A percentile compares a stretch with the other conserved stretches of the same genome.
These are phyloP conservation scores for Thermothielavioides terrestris DNA, from an alignment of 495 filamentous ascomycete genomes.

Conservation along the genomic window DNA sequence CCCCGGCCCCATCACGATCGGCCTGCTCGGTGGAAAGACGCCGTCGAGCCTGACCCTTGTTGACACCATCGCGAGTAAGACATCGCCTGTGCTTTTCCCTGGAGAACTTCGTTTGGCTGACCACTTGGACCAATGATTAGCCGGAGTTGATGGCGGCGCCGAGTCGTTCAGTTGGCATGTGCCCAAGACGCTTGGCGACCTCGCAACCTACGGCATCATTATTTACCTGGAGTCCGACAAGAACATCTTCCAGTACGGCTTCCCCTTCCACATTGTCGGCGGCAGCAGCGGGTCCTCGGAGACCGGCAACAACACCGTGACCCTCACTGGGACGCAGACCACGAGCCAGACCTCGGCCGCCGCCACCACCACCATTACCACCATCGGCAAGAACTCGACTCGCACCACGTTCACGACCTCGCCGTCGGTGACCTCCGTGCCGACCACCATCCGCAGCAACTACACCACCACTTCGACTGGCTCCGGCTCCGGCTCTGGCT, in stretches of 20 bases:
- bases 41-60: constrained; percentile 22
- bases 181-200: constrained; percentile 26
- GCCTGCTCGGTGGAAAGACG: constrained; percentile 32
- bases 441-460: constrained; percentile 7
- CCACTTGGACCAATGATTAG: constrained; percentile 15
- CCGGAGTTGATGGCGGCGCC: constrained; percentile 21
- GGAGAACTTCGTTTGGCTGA: constrained; percentile 10
- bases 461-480: constrained; percentile 10
- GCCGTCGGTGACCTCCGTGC: constrained; percentile 7
- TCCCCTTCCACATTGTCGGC: constrained; percentile 38
- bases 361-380: constrained; percentile 2
- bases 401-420: constrained; percentile 2
- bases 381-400: constrained; percentile 8
- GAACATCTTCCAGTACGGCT: constrained; percentile 41
- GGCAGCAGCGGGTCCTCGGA: constrained; percentile 9
- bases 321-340: constrained; percentile 5
- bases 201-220: constrained; percentile 38
- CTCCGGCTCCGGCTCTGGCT: too few relatives aligned
- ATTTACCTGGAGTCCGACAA: constrained; percentile 28
- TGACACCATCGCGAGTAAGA: constrained; percentile 32
- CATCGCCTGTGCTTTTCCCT: background rate
- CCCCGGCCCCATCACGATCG: constrained; percentile 30
- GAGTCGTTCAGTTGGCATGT: constrained; percentile 34
- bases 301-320: background rate
- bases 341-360: constrained; percentile 7